Evolutionary conservation across 2,329 filamentous ascomycete species (phyloP).

Genomic region (Dactylellina leptospora): DNA sequence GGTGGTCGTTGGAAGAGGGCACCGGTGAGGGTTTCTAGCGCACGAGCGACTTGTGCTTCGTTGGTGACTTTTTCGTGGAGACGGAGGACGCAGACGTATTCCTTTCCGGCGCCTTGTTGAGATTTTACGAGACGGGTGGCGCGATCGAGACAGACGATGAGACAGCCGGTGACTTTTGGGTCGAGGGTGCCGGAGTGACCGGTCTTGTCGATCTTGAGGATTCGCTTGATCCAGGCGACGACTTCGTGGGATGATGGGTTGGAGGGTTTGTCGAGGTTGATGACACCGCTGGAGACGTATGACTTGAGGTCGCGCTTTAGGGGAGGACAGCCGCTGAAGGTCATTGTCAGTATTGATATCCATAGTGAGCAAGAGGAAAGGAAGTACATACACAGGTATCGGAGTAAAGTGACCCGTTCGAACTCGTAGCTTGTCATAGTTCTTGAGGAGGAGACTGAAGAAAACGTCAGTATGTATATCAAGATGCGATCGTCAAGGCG

Average conservation of each 20-base stretch:
- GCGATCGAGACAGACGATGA: slow-evolving; percentile 95
- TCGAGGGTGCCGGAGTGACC: slow-evolving; percentile 98
- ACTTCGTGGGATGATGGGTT: slow-evolving; percentile 99
- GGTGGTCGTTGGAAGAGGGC: slow-evolving; percentile 97
- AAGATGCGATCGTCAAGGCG: not conserved
- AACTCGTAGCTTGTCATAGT: slow-evolving; percentile 91
- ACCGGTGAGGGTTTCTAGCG: slow-evolving; percentile 93
- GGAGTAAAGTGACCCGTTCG: slow-evolving; percentile 97
- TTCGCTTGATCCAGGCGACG: slow-evolving; percentile 98
- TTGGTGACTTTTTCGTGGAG: slow-evolving; percentile 95
- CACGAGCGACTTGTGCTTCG: slow-evolving; percentile 89
- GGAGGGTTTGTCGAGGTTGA: slow-evolving; percentile 97
- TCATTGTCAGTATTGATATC: slow-evolving; percentile 11
- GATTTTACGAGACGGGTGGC: slow-evolving; percentile 98
- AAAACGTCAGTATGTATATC: slow-evolving; percentile 15
- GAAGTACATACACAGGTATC: slow-evolving; percentile 68
- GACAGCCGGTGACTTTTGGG: slow-evolving; percentile 94
- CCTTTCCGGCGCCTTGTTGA: slow-evolving; percentile 98
- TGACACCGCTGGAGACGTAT: slow-evolving; percentile 96
- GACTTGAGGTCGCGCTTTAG: slow-evolving; percentile 94
- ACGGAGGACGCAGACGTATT: slow-evolving; percentile 95
- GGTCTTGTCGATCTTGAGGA: slow-evolving; percentile 93
- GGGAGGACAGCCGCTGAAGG: slow-evolving; percentile 79
- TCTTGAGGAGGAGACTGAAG: slow-evolving; percentile 78
- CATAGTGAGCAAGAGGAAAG: not conserved